Percentiles rank a stretch among this genome's conserved stretches.
phyloP scores from a whole-genome alignment of 176 grass and related monocot genomes.

The bread wheat (Triticum aestivum) region IWGSC_CS_RefSeq_v2.1 NC_057799.1:210688512-210689011 shows the following conservation, averaged over 20 bases:
- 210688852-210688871: not conserved
- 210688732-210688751: conserved; percentile 11
- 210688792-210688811: not conserved
- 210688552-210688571: conserved; percentile 42
- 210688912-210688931: too few species aligned
- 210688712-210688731: conserved; percentile 11
- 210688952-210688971: conserved; percentile 8
- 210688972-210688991: conserved; percentile 1
- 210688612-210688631: conserved; percentile 40
- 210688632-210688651: conserved; percentile 37
- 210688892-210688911: too few species aligned
- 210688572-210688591: conserved; percentile 31
- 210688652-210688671: conserved; percentile 27
- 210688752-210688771: conserved; percentile 38
- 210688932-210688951: not conserved
- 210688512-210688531: conserved; percentile 26
- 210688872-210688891: not conserved
- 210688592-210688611: conserved; percentile 31
- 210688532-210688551: conserved; percentile 30
- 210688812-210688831: not conserved
- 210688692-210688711: conserved; percentile 21
- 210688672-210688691: conserved; percentile 17
- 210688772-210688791: not conserved
- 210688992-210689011: conserved; percentile 19
- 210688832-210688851: not conserved